These are phyloP conservation scores for Phytophthora chlamydospora DNA, from an alignment of 352 stramenopile genomes.

Conservation along the genomic window DNA sequence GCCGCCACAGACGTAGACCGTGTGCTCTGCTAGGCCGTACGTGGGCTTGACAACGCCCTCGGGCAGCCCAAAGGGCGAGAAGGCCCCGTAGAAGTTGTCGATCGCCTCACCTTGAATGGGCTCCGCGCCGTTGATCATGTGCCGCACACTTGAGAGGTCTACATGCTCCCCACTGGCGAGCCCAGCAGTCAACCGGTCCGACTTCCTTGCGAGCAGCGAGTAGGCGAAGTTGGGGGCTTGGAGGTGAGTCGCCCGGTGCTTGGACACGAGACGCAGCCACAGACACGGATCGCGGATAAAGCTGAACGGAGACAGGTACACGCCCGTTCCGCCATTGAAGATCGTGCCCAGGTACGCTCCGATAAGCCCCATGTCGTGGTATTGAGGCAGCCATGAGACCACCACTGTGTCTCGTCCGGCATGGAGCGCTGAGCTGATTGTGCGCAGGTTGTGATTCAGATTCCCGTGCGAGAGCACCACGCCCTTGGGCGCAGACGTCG, in stretches of 20 bases:
- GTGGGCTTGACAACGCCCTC: constrained; percentile 94
- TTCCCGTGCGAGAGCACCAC: constrained; percentile 98
- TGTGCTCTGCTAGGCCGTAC: constrained; percentile 99
- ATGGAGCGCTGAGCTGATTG: constrained; percentile 94
- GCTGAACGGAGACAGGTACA: constrained; percentile 98
- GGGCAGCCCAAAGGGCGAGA: constrained; percentile 88
- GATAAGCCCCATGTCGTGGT: constrained; percentile 99
- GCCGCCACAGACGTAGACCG: constrained; percentile 97
- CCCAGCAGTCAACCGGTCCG: constrained; percentile 50
- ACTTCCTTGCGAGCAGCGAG: constrained; percentile 95
- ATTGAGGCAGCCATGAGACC: constrained; percentile 99
- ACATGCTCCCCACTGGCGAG: constrained; percentile 44
- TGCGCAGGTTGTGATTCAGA: constrained; percentile 96
- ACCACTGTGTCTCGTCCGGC: constrained; percentile 92
- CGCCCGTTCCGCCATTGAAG: constrained; percentile 90
- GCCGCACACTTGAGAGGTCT: constrained; percentile 92
- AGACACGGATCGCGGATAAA: constrained; percentile 97
- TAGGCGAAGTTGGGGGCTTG: constrained; percentile 99
- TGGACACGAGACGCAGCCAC: constrained; percentile 94
- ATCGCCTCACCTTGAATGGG: constrained; percentile 93
- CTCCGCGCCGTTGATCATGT: constrained; percentile 99
- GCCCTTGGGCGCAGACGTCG: constrained; percentile 97
- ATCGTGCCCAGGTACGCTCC: constrained; percentile 89
- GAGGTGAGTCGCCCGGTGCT: constrained; percentile 94
- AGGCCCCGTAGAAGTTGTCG: constrained; percentile 89